Conservation (phyloP, 176 grass and related monocot genomes). For the Aegilops umbellulata region DNA sequence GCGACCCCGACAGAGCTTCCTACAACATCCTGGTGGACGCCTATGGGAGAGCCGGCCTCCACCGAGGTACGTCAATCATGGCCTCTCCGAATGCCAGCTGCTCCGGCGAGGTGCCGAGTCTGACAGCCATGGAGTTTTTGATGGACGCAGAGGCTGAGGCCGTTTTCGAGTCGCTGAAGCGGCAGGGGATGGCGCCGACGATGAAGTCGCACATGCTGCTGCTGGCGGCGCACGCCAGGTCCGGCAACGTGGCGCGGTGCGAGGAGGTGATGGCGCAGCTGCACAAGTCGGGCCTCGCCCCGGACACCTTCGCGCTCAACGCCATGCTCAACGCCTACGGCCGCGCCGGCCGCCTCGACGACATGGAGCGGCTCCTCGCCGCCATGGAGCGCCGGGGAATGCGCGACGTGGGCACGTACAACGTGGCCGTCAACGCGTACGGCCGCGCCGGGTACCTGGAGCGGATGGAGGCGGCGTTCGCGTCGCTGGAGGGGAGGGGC, state of each 20-base stretch:
- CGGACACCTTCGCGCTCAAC: constrained; percentile 80
- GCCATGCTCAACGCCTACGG: constrained; percentile 95
- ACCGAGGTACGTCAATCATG: constrained; percentile 38
- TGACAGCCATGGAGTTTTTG: neutral
- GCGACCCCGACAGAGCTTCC: constrained; percentile 86
- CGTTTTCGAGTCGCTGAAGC: constrained; percentile 71
- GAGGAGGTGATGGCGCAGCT: constrained; percentile 90
- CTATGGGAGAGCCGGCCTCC: constrained; percentile 83
- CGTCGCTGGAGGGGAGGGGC: constrained; percentile 21
- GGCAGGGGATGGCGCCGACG: constrained; percentile 67
- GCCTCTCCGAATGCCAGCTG: too few species aligned
- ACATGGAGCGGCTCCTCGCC: constrained; percentile 79
- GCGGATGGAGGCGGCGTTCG: constrained; percentile 80
- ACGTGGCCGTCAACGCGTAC: constrained; percentile 79
- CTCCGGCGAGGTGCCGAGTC: neutral
- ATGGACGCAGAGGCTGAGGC: constrained; percentile 60
- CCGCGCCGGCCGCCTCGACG: constrained; percentile 56
- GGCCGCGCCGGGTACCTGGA: constrained; percentile 67
- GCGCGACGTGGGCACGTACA: constrained; percentile 69
- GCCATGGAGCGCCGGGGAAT: constrained; percentile 41
- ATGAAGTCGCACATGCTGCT: constrained; percentile 98
- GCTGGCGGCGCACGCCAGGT: constrained; percentile 73
- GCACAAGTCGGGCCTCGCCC: constrained; percentile 69
- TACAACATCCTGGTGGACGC: constrained; percentile 97
- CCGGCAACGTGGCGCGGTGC: constrained; percentile 67